Conservation (phyloP, 805 yeast species). For the Sugiyamaella floridensis region DNA sequence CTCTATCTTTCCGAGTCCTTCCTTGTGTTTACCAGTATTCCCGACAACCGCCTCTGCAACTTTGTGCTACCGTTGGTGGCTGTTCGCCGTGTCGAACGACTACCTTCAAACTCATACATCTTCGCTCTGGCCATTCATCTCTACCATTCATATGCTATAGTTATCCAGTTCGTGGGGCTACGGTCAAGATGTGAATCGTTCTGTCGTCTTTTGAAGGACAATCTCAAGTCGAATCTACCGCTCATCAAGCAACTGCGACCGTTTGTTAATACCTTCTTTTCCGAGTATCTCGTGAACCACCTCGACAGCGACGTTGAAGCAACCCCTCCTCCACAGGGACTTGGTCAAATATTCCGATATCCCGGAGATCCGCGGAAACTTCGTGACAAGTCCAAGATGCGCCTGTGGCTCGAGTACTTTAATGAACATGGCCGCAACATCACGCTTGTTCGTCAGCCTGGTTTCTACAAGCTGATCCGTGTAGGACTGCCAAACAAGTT, state of each 20-base stretch:
- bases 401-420: constrained; percentile 90
- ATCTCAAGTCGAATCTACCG: constrained; percentile 55
- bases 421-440: constrained; percentile 78
- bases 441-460: constrained; percentile 63
- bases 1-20: constrained; percentile 70
- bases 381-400: constrained; percentile 77
- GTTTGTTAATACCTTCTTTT: constrained; percentile 67
- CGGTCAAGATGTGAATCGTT: constrained; percentile 75
- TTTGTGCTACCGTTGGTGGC: constrained; percentile 70
- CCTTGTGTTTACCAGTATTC: constrained; percentile 64
- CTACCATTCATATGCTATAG: constrained; percentile 53
- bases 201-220: constrained; percentile 57
- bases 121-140: constrained; percentile 72
- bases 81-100: constrained; percentile 75
- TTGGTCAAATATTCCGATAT: constrained; percentile 75
- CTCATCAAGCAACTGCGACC: constrained; percentile 56
- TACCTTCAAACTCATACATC: constrained; percentile 67
- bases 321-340: constrained; percentile 66
- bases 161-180: constrained; percentile 71
- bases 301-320: constrained; percentile 4
- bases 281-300: constrained; percentile 65
- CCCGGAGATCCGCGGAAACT: constrained; percentile 81
- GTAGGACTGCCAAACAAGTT: constrained; percentile 92
- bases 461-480: constrained; percentile 74
- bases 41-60: constrained; percentile 60